Evolutionary conservation across 352 stramenopile genomes (phyloP).

Genomic region (Globisporangium orthogonon): DNA sequence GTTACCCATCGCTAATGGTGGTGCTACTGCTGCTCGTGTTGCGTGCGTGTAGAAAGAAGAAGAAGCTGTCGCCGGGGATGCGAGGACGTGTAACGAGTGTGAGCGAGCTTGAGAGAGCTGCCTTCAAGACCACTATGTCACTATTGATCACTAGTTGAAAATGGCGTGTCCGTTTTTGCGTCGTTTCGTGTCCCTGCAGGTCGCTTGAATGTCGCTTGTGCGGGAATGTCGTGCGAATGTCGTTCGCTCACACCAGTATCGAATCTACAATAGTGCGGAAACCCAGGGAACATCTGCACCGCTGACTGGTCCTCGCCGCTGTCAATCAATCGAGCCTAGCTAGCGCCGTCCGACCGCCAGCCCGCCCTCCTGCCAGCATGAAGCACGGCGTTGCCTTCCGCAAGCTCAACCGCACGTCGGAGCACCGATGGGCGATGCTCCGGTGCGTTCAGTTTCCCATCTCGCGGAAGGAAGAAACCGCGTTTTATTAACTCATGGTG

Average conservation of each 20-base stretch:
- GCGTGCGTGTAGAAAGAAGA: no score
- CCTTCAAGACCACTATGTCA: no score
- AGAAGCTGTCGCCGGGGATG: background rate
- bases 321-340: background rate
- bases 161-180: no score
- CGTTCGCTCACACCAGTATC: background rate
- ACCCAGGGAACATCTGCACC: background rate
- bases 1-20: conserved; percentile 38
- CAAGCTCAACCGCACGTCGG: conserved; percentile 90
- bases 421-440: conserved; percentile 95
- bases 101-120: background rate
- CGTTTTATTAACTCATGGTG: background rate
- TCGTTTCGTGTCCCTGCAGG: conserved; percentile 12
- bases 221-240: conserved; percentile 4
- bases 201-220: background rate
- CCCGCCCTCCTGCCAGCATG: conserved; percentile 27
- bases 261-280: background rate
- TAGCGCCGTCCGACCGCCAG: background rate
- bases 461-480: background rate
- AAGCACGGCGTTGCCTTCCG: conserved; percentile 83
- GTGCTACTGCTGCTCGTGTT: background rate
- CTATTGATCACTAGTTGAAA: no score
- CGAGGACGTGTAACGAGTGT: no score
- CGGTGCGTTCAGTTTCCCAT: conserved; percentile 43
- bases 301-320: background rate